Evolutionary conservation across 805 yeast species (phyloP).

Genomic region (Blastobotrys robertii): DNA sequence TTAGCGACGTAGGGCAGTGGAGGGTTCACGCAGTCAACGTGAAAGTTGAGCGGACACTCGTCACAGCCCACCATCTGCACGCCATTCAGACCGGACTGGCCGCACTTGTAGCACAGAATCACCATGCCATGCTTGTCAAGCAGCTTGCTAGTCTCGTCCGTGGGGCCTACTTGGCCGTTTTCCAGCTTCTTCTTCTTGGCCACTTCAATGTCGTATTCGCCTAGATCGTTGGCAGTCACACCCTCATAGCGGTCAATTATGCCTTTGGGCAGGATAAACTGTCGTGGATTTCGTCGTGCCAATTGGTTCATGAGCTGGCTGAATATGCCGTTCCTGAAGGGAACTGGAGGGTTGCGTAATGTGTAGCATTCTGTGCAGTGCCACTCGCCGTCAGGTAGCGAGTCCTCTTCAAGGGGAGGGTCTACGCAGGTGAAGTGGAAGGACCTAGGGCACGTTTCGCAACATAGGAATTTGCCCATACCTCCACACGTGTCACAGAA

Average conservation of each 20-base stretch:
- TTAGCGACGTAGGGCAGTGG: conserved; percentile 70
- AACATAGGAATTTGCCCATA: conserved; percentile 81
- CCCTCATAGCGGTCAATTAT: conserved; percentile 66
- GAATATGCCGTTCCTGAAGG: conserved; percentile 34
- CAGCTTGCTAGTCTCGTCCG: conserved; percentile 26
- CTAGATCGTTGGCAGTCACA: conserved; percentile 54
- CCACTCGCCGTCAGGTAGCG: conserved; percentile 85
- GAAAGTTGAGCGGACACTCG: conserved; percentile 77
- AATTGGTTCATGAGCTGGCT: conserved; percentile 49
- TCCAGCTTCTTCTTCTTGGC: conserved; percentile 32
- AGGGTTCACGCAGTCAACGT: conserved; percentile 73
- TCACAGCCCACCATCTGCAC: conserved; percentile 65
- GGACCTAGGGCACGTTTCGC: conserved; percentile 86
- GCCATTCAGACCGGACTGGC: conserved; percentile 52
- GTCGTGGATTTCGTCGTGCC: conserved; percentile 52
- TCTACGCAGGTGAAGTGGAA: conserved; percentile 87
- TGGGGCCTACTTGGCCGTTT: conserved; percentile 4
- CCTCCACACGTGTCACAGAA: conserved; percentile 88
- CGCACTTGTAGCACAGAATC: conserved; percentile 67
- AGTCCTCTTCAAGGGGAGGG: conserved; percentile 73
- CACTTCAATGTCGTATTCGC: conserved; percentile 63
- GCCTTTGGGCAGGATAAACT: conserved; percentile 56
- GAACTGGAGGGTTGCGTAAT: conserved; percentile 31
- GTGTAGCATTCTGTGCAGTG: conserved; percentile 67
- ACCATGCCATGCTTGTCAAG: conserved; percentile 63